These are phyloP conservation scores for Saccharomyces hybrid DNA, from an alignment of 1,139 yeast genomes.

Conservation along the genomic window DNA sequence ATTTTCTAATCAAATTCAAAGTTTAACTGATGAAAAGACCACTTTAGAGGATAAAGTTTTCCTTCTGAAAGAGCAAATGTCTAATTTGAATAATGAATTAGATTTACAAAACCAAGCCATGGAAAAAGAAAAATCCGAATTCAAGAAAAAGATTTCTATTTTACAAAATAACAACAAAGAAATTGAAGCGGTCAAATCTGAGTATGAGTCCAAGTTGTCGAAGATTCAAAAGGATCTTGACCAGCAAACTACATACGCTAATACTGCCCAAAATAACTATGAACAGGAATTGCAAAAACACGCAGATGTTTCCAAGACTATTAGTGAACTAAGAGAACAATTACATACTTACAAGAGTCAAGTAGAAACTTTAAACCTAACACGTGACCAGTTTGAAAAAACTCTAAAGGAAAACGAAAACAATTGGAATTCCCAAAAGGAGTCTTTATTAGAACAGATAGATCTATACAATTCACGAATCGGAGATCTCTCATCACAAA, in stretches of 20 bases:
- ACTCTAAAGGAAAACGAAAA: constrained; percentile 34
- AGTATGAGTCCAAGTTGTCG: constrained; percentile 35
- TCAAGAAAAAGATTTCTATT: constrained; percentile 17
- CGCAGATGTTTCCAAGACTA: constrained; percentile 44
- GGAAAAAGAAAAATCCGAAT: constrained; percentile 21
- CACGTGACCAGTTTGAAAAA: constrained; percentile 31
- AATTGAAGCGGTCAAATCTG: constrained; percentile 32
- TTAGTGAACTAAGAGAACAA: constrained; percentile 41
- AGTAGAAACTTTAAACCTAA: constrained; percentile 33
- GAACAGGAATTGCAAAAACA: constrained; percentile 52
- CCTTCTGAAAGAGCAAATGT: constrained; percentile 33
- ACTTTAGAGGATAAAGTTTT: constrained; percentile 34
- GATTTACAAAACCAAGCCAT: constrained; percentile 11
- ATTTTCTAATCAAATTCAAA: constrained; percentile 32
- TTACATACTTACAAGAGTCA: constrained; percentile 35
- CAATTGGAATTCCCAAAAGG: constrained; percentile 40
- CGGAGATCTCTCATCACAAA: constrained; percentile 58
- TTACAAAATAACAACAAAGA: constrained; percentile 19
- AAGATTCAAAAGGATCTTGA: constrained; percentile 42
- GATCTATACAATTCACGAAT: constrained; percentile 40
- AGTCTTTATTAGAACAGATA: constrained; percentile 48
- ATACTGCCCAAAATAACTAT: constrained; percentile 49
- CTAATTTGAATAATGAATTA: constrained; percentile 30
- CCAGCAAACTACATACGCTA: constrained; percentile 43
- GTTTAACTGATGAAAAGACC: constrained; percentile 32